These are phyloP conservation scores for Paecilomyces variotii DNA, from an alignment of 2,329 filamentous ascomycete species.

Conservation along the genomic window DNA sequence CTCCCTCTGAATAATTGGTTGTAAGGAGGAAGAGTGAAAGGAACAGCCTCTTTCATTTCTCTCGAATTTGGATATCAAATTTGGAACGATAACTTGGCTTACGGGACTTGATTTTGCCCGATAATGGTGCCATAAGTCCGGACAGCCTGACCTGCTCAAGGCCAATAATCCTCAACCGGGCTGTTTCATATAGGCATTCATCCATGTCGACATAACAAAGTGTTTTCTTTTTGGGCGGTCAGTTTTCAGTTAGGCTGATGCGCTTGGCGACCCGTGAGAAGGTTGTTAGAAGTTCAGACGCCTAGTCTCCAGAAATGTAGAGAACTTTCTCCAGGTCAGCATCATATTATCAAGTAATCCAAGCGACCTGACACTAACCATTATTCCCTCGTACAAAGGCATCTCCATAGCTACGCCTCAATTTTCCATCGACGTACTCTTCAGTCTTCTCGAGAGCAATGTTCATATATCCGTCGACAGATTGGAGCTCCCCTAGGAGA, in stretches of 20 bases:
- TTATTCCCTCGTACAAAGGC: background rate
- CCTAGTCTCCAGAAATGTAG: too few species aligned
- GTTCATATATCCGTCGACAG: constrained; percentile 99
- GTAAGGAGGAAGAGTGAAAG: background rate
- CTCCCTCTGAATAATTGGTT: background rate
- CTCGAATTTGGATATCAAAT: background rate
- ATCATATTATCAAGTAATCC: too few species aligned
- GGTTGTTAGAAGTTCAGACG: too few species aligned
- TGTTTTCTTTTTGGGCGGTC: too few species aligned
- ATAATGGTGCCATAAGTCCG: background rate
- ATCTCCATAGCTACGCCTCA: constrained; percentile 52
- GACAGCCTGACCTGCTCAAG: background rate
- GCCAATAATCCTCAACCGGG: too few species aligned
- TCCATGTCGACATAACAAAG: too few species aligned
- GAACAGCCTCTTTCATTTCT: background rate
- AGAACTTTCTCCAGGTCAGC: too few species aligned
- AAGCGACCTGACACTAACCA: too few species aligned
- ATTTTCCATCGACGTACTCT: constrained; percentile 79
- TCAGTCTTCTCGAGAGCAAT: constrained; percentile 94
- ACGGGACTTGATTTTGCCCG: background rate
- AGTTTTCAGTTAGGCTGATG: too few species aligned
- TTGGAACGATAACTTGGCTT: background rate
- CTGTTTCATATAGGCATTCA: too few species aligned
- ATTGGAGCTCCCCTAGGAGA: constrained; percentile 75
- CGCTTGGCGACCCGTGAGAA: too few species aligned